Base-by-base conservation (phyloP, 208 protist species). In the Porcisia hertigi region DNA sequence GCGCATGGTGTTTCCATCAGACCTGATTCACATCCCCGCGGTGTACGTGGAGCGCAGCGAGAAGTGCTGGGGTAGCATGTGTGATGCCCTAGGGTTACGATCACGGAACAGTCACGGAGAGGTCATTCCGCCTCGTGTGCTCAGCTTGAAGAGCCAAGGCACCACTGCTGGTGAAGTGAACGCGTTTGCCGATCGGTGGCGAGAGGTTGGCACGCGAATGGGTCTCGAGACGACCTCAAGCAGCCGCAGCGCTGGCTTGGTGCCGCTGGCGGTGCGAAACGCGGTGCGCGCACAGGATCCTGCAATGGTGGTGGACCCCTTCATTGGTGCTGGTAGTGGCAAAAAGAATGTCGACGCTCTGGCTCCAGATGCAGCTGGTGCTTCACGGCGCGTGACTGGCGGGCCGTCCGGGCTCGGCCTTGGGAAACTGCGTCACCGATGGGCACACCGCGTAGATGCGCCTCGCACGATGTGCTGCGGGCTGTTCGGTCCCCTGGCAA, bases 271-370 rank as follows among this genome's bases (percentile, higher is more conserved):
- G 18, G 78, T 75, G 34, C 81, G 85, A 30, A 71, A 76, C 18
- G 55, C 76, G 8, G 82, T 85, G 60, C 82, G 85, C 16, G 77
- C 82, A 30, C 81, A 86, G 66, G 85, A 86, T 73, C 81, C 85
- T 5, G 63, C 20, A 25, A 78, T 76, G 69, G 59, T 84, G 3
- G 69, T 86, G 16, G 18, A 39, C 58, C 57, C 30, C 18, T 69
- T 9, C 4, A 53, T 57, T n/a, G 45, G 59, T 16, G 59, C 6
- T 16, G 18, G 11, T 58, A 3, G 52, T 53, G 25, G 43, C 59
- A 30, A 30, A 8, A 49, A 69, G n/a, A 65, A 71, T 30, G 60
- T 36, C 47, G 49, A 58, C 7, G 41, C 69, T 49, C 64, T 62
- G 7, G 53, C 55, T 57, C 39, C 60, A 55, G 53, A 39, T 69